Percentiles rank a stretch among this genome's conserved stretches.
Evolutionary conservation across 2,329 filamentous ascomycete genomes (phyloP).

Genomic region (Trichoderma lentiforme): DNA sequence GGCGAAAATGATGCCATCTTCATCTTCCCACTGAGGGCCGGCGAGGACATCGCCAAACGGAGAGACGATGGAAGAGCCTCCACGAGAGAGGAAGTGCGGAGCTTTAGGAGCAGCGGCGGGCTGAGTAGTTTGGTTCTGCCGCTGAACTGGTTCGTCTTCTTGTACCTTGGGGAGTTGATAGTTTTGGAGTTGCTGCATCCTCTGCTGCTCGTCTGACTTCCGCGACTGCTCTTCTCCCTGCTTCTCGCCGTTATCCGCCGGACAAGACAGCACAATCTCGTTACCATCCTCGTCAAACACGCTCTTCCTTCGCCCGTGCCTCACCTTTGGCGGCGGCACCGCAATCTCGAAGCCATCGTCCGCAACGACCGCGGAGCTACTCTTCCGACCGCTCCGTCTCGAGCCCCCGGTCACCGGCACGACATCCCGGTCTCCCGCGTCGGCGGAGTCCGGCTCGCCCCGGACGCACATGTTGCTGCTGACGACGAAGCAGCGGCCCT

Average conservation of each 20-base stretch:
- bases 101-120: background rate
- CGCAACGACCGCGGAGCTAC: slow-evolving; percentile 42
- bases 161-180: background rate
- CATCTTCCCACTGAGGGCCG: slow-evolving; percentile 80
- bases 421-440: background rate
- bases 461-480: slow-evolving; percentile 77
- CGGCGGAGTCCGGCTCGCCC: background rate
- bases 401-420: background rate
- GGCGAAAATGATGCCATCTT: slow-evolving; percentile 61
- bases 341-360: slow-evolving; percentile 49
- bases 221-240: background rate
- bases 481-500: slow-evolving; percentile 82
- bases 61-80: slow-evolving; percentile 78
- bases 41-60: slow-evolving; percentile 76
- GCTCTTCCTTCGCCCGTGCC: slow-evolving; percentile 36
- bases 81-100: slow-evolving; percentile 59
- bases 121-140: background rate
- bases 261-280: slow-evolving; percentile 48
- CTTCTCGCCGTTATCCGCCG: slow-evolving; percentile 21
- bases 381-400: slow-evolving; percentile 28
- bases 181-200: background rate
- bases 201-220: background rate
- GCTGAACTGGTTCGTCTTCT: background rate
- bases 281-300: slow-evolving; percentile 54
- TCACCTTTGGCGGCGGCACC: slow-evolving; percentile 32